Conservation (phyloP, 2,329 filamentous ascomycete species). For the Pseudocercospora vitis region DNA sequence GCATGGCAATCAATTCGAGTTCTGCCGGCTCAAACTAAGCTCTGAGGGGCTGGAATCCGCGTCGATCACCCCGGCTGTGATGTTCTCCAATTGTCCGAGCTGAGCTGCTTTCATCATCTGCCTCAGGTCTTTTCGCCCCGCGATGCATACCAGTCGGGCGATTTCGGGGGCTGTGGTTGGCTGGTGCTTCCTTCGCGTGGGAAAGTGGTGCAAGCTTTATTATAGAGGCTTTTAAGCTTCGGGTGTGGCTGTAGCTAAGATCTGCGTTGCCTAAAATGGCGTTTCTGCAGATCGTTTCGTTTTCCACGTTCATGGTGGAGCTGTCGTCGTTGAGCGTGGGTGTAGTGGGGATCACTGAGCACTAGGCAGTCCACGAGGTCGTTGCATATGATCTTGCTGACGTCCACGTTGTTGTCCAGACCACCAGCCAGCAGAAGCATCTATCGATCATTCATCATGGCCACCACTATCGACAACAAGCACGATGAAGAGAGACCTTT, state of each 20-base stretch:
- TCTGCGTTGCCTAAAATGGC: not conserved
- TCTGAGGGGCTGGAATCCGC: not conserved
- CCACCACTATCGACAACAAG: slow-evolving; percentile 2
- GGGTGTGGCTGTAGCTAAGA: slow-evolving; percentile 1
- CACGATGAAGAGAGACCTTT: slow-evolving; percentile 20
- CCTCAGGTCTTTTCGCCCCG: not conserved
- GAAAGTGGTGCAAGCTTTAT: slow-evolving; percentile 1
- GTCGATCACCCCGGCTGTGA: not conserved
- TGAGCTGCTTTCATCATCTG: too few species aligned
- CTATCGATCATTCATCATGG: slow-evolving; percentile 8
- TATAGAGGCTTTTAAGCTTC: not conserved
- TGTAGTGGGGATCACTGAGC: not conserved
- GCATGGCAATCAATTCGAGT: slow-evolving; percentile 1
- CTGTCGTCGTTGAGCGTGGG: too few species aligned
- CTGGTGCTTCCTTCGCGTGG: slow-evolving; percentile 3
- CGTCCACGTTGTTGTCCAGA: slow-evolving; percentile 5
- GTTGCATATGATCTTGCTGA: not conserved
- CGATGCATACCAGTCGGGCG: not conserved
- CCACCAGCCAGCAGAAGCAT: too few species aligned
- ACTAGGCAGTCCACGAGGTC: not conserved
- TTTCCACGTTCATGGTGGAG: too few species aligned
- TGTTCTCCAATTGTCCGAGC: not conserved
- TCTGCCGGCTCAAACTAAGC: slow-evolving; percentile 1
- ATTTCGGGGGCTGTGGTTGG: not conserved
- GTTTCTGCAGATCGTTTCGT: not conserved